phyloP scores from a whole-genome alignment of 768 basidiomycete species.

The Kwoniella sp. region DNA sequence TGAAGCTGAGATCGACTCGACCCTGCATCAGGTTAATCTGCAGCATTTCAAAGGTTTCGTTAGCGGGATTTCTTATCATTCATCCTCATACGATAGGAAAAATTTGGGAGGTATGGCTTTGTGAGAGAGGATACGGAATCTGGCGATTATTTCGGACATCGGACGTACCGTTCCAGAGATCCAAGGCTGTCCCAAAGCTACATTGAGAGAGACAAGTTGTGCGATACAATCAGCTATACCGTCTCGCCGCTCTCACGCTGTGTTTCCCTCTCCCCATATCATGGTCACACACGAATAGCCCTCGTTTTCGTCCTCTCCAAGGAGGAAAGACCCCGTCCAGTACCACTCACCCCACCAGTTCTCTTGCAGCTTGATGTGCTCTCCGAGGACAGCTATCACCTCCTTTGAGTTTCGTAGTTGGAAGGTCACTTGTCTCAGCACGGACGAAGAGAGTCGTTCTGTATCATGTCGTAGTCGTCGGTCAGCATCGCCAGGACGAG shows the following conservation, averaged over 20 bases:
- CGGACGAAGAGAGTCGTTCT: constrained; percentile 54
- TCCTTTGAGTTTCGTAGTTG: constrained; percentile 50
- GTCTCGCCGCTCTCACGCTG: no score
- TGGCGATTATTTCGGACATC: no score
- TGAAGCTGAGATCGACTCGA: constrained; percentile 51
- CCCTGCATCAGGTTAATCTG: constrained; percentile 55
- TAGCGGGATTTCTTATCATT: neutral
- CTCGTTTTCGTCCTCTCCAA: no score
- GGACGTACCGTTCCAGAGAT: constrained; percentile 51
- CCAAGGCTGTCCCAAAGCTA: constrained; percentile 55
- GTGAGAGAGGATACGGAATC: no score
- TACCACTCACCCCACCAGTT: constrained; percentile 52
- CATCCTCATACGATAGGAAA: no score
- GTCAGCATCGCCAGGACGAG: neutral
- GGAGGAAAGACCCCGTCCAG: no score
- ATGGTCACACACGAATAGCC: neutral
- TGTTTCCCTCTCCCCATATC: neutral
- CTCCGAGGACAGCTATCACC: constrained; percentile 42
- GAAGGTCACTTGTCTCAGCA: constrained; percentile 50
- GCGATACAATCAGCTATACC: no score
- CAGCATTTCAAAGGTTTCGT: neutral
- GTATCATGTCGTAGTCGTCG: no score
- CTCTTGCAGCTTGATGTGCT: constrained; percentile 39
- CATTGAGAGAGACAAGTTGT: neutral
- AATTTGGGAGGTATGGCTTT: no score